Percentiles rank a stretch among this genome's conserved stretches.
phyloP scores from a whole-genome alignment of 1,284 basidiomycete genomes.

The Puccinia novopanici region DNA sequence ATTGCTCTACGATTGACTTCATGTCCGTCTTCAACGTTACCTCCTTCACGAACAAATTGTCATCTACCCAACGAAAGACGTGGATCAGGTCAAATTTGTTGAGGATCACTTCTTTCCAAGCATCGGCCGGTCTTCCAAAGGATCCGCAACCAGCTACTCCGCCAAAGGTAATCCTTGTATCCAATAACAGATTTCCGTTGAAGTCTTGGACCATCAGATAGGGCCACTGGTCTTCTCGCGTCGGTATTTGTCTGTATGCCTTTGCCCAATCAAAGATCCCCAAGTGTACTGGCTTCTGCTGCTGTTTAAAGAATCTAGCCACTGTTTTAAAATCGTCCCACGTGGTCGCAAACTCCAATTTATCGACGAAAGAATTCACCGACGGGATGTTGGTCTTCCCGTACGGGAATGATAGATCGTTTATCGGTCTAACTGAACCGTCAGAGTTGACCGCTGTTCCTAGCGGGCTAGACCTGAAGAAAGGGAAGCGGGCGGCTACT shows the following conservation, averaged over 20 bases:
- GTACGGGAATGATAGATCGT: conserved; percentile 1
- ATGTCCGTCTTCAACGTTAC: not conserved
- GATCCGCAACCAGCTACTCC: conserved; percentile 7
- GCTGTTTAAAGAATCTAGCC: too few species aligned
- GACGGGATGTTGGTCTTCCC: not conserved
- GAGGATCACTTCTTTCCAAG: not conserved
- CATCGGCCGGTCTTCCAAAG: not conserved
- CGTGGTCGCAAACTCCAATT: not conserved
- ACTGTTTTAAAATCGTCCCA: too few species aligned
- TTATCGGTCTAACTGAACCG: conserved; percentile 1
- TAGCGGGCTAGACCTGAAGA: conserved; percentile 13
- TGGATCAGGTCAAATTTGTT: not conserved
- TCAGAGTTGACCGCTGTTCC: not conserved
- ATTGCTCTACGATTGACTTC: not conserved
- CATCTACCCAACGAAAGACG: conserved; percentile 12
- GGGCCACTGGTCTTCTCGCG: not conserved
- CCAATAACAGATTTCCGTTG: not conserved
- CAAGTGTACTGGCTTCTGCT: not conserved
- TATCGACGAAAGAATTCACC: conserved; percentile 19
- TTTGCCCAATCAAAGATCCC: not conserved
- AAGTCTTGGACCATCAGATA: conserved; percentile 1
- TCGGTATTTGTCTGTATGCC: not conserved
- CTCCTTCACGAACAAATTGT: not conserved
- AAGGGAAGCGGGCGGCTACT: not conserved
- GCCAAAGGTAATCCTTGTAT: not conserved